Evolutionary conservation across 805 yeast species (phyloP), one percentile per base, ranked within the genome.

Genomic region (Saturnispora bothae): DNA sequence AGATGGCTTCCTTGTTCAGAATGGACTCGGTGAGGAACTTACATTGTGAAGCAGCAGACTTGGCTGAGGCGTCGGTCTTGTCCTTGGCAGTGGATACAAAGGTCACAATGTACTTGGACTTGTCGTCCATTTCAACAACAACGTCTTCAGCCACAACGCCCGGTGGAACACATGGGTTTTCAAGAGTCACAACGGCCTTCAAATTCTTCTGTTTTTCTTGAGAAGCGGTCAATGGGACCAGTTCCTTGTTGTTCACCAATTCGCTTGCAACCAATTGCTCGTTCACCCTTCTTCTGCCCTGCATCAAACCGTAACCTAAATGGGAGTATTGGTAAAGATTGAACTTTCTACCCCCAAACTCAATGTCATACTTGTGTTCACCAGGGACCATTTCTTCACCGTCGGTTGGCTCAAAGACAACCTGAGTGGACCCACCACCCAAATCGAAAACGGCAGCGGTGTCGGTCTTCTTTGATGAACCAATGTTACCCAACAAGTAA

Each of bases 341-440:
- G 57, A 83, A 92, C 36, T 79, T 71, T 46, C 83, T 69, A 41
- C 80, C 81, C 43, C 96, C 97, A 59, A 89, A 92, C 17, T 68
- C 59, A 48, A 86, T 69, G 45, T 73, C 72, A 56, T 78, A 86
- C 60, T 83, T 83, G 64, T 85, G 94, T 54, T 88, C 96, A 42
- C 96, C 62, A 10, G 78, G 86, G 34, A 71, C 63, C 81, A 89
- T 73, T 46, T 65, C 56, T 50, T 78, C 80, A 33, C 69, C 68
- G 31, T 73, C 65, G 38, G 65, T 60, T 17, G 99, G 99, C 66
- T 92, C 97, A 59, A 92, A 92, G 5, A 92, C 99, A 63, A 92
- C 86, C 64, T 94, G 98, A 12, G 99, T 92, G 5, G 96, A 85
- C 4, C 97, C 97, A 53, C 98, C 98, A 50, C 98, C 99, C 43